Base-by-base conservation (phyloP, 306 rosid species). In the Cucurbita argyrosperma region DNA sequence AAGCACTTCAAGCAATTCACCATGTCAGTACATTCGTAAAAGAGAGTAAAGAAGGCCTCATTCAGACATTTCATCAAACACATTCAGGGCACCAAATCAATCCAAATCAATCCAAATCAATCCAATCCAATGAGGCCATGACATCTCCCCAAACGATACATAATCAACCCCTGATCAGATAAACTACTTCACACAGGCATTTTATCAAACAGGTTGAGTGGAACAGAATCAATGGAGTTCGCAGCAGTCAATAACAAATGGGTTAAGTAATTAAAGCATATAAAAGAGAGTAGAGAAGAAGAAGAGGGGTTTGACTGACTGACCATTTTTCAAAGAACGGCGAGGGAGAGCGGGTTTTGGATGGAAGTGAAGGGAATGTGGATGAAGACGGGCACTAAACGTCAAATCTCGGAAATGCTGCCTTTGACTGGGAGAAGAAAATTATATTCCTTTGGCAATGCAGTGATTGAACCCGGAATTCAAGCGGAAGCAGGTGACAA, bases 391-490 rank as follows among this genome's bases (percentile, higher is more conserved):
- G 21, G 13, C 43, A 26, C 14, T 13, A 69, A 30, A 50, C 42
- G 74, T 69, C 74, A 69, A 69, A 69, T 69, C 74, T 69, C 23
- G 74, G 54, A 14, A 69, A 69, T 26, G 57, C 56, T 49, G 74
- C 58, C 4, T 49, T 69, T 69, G 74, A 69, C 74, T 26, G 8
- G 39, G 15, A 69, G 38, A 42, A 19, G 35, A 61, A 35, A 35
- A 54, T 15, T 15, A 40, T 64, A 64, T 64, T 64, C 35, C n/a
- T 35, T 61, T 61, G 18, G 19, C 4, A 8, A 42, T 66, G 53
- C 1, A 66, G 52, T 66, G 72, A 69, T 23, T 69, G 21, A 69
- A 69, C 57, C 74, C 74, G 74, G 74, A 69, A 69, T 47, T 69
- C 74, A 69, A 69, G 74, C 58, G 45, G 72, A 51, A 64, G 37